phyloP scores from a whole-genome alignment of 2,329 filamentous ascomycete species.

The Claviceps humidiphila region DNA sequence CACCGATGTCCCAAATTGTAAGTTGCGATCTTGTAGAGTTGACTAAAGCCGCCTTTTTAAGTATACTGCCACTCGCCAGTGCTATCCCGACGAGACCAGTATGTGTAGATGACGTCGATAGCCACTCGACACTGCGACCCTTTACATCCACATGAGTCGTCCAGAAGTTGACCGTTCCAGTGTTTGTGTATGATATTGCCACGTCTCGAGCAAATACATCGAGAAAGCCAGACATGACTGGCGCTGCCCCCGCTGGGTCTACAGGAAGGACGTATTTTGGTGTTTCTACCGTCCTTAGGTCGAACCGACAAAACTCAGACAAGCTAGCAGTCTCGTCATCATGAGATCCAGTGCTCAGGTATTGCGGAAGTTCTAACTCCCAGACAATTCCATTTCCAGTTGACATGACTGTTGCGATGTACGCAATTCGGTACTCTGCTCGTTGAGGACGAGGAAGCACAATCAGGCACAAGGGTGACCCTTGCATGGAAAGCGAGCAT shows the following conservation, averaged over 20 bases:
- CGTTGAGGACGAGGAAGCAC: constrained; percentile 52
- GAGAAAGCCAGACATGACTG: constrained; percentile 62
- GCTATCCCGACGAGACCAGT: constrained; percentile 62
- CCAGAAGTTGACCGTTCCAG: constrained; percentile 70
- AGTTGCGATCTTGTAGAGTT: constrained; percentile 59
- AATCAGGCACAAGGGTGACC: constrained; percentile 68
- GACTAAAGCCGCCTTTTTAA: constrained; percentile 76
- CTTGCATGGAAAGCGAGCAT: constrained; percentile 41
- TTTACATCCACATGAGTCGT: constrained; percentile 58
- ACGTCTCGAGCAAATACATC: constrained; percentile 80
- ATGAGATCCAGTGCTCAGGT: constrained; percentile 17
- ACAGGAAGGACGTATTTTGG: constrained; percentile 63
- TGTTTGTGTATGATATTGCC: constrained; percentile 69
- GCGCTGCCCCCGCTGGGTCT: constrained; percentile 67
- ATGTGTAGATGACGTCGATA: constrained; percentile 68
- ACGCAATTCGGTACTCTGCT: constrained; percentile 42
- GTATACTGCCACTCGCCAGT: constrained; percentile 71
- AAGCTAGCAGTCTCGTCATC: constrained; percentile 24
- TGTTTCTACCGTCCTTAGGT: constrained; percentile 46
- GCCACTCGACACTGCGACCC: constrained; percentile 58
- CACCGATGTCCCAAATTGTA: constrained; percentile 84
- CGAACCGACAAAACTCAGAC: constrained; percentile 57
- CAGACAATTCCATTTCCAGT: constrained; percentile 69
- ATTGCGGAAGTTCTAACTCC: constrained; percentile 53
- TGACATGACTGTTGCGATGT: constrained; percentile 73